Conservation (phyloP, 2,329 filamentous ascomycete species). For the Exophiala sp. region DNA sequence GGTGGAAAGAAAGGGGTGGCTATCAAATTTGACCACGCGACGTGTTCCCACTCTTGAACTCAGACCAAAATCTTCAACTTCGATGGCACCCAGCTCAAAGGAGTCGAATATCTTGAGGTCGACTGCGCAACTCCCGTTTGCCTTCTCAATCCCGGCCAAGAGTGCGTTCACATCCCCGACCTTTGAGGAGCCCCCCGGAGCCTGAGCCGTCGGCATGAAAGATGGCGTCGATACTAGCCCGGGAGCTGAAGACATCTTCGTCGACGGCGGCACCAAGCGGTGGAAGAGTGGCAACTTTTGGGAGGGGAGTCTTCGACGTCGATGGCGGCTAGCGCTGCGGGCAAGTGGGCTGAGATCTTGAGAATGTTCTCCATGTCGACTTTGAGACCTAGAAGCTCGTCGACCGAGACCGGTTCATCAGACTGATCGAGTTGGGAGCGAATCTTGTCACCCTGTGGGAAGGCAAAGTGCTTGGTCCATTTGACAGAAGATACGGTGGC, state of each 20-base stretch:
- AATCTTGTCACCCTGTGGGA: conserved; percentile 38
- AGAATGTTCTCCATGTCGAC: conserved; percentile 34
- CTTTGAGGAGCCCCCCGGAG: not conserved
- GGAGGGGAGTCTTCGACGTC: conserved; percentile 72
- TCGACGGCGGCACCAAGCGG: conserved; percentile 51
- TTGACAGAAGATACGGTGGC: conserved; percentile 33
- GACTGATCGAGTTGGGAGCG: conserved; percentile 37
- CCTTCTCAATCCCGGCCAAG: conserved; percentile 64
- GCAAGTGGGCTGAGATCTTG: conserved; percentile 52
- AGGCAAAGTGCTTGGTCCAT: conserved; percentile 52
- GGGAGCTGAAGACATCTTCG: conserved; percentile 61
- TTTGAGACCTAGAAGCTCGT: conserved; percentile 40
- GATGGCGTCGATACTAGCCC: conserved; percentile 62
- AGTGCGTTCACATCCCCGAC: conserved; percentile 52
- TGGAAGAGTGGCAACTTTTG: conserved; percentile 66
- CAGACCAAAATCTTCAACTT: conserved; percentile 42
- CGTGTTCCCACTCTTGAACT: conserved; percentile 36
- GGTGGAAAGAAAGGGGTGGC: conserved; percentile 67
- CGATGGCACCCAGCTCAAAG: conserved; percentile 67
- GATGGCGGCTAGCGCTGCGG: conserved; percentile 60
- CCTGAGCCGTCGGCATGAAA: conserved; percentile 47
- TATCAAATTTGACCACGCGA: conserved; percentile 56
- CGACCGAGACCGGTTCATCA: conserved; percentile 35
- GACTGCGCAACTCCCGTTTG: conserved; percentile 37
- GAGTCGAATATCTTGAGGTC: conserved; percentile 82